These are phyloP conservation scores for Laetiporus sulphureus DNA, from an alignment of 1,284 basidiomycete species.

Conservation along the genomic window DNA sequence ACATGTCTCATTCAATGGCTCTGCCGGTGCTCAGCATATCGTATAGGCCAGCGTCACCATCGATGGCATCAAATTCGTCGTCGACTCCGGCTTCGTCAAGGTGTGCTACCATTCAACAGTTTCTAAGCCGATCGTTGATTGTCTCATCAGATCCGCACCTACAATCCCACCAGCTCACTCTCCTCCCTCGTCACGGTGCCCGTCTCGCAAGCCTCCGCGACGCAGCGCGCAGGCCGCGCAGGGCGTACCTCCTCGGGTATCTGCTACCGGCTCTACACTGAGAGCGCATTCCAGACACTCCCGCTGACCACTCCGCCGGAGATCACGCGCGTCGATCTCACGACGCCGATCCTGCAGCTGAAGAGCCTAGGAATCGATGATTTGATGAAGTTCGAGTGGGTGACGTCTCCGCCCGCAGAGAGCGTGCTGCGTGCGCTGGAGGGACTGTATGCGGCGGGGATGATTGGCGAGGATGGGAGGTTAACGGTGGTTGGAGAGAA, in stretches of 20 bases:
- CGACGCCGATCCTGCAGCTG: slow-evolving; percentile 84
- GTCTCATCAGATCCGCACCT: slow-evolving; percentile 64
- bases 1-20: background rate
- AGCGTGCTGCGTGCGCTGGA: slow-evolving; percentile 83
- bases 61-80: slow-evolving; percentile 91
- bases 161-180: slow-evolving; percentile 77
- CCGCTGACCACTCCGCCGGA: slow-evolving; percentile 77
- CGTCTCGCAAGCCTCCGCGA: slow-evolving; percentile 78
- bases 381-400: slow-evolving; percentile 93
- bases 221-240: slow-evolving; percentile 85
- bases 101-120: slow-evolving; percentile 31
- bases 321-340: slow-evolving; percentile 84
- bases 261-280: slow-evolving; percentile 90
- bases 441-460: slow-evolving; percentile 57
- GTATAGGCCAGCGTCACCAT: slow-evolving; percentile 93
- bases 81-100: slow-evolving; percentile 95
- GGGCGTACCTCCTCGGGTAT: slow-evolving; percentile 88
- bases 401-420: slow-evolving; percentile 83
- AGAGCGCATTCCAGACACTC: slow-evolving; percentile 51
- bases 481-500: slow-evolving; percentile 62
- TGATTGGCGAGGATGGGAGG: slow-evolving; percentile 65
- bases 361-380: slow-evolving; percentile 95
- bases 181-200: slow-evolving; percentile 79
- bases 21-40: background rate
- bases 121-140: slow-evolving; percentile 4